Conservation (phyloP, 2,329 filamentous ascomycete species). For the Alternaria ethzedia region DNA sequence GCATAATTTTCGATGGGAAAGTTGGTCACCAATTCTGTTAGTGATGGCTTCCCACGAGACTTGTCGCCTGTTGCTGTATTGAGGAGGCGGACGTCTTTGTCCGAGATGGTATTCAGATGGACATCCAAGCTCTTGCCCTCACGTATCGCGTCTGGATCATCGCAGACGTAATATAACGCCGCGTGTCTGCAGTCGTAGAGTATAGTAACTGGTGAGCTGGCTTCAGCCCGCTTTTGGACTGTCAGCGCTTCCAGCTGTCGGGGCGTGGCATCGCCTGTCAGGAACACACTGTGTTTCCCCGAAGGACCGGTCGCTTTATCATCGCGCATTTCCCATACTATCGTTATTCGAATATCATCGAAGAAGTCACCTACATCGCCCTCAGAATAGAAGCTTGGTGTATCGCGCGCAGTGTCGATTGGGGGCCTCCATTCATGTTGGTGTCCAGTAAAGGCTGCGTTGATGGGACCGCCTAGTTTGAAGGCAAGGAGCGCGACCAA, state of each 20-base stretch:
- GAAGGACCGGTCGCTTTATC: background rate
- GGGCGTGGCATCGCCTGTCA: conserved; percentile 6
- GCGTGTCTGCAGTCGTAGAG: conserved; percentile 14
- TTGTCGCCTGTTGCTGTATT: background rate
- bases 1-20: conserved; percentile 1
- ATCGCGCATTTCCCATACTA: conserved; percentile 14
- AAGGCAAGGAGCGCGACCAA: conserved; percentile 16
- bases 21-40: background rate
- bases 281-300: conserved; percentile 15
- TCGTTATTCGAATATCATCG: conserved; percentile 12
- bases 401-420: background rate
- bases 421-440: conserved; percentile 15
- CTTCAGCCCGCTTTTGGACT: background rate
- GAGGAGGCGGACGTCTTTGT: conserved; percentile 1
- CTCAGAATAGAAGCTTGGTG: conserved; percentile 10
- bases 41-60: background rate
- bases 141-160: conserved; percentile 7
- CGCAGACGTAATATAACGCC: conserved; percentile 18
- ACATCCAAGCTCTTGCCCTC: conserved; percentile 16
- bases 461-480: conserved; percentile 18
- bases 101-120: conserved; percentile 10
- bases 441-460: conserved; percentile 13
- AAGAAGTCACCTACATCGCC: conserved; percentile 10
- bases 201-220: conserved; percentile 4
- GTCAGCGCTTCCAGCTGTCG: background rate